These are phyloP conservation scores for Nicotiana paniculata DNA, from an alignment of 257 asterid species.

Conservation along the genomic window DNA sequence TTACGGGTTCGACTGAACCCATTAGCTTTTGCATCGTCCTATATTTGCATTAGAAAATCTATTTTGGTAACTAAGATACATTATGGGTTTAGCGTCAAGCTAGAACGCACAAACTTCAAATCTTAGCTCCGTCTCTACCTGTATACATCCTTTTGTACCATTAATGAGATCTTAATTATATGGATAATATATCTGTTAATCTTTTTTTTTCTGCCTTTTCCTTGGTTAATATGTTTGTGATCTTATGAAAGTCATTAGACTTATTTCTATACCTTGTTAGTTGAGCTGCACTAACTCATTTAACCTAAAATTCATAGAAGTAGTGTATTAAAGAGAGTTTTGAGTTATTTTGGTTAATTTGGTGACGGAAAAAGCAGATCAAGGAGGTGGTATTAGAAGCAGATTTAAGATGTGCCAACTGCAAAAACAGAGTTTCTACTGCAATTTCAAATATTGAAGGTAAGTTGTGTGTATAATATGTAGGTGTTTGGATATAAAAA, in stretches of 20 bases:
- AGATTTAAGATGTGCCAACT: constrained; percentile 23
- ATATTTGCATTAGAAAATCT: too few relatives aligned
- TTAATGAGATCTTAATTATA: background rate
- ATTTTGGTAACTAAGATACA: too few relatives aligned
- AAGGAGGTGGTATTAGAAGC: constrained; percentile 24
- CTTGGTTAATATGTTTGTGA: background rate
- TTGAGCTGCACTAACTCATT: background rate
- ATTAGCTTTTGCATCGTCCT: too few relatives aligned
- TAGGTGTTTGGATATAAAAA: too few relatives aligned
- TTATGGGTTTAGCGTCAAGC: too few relatives aligned
- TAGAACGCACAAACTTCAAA: too few relatives aligned
- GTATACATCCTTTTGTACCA: background rate
- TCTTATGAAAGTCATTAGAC: background rate
- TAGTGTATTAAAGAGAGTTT: background rate
- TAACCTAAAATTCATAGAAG: background rate
- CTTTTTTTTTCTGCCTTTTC: background rate
- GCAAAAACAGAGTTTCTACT: constrained; percentile 23
- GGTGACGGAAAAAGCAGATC: constrained; percentile 8
- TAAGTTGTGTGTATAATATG: background rate
- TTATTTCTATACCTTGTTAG: too few relatives aligned
- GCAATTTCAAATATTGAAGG: constrained; percentile 26
- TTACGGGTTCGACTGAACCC: too few relatives aligned
- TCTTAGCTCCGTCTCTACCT: too few relatives aligned
- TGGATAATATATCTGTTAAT: background rate
- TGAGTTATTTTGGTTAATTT: background rate